Conservation (phyloP, 352 stramenopile species). For the Thraustochytrium striatum region DNA sequence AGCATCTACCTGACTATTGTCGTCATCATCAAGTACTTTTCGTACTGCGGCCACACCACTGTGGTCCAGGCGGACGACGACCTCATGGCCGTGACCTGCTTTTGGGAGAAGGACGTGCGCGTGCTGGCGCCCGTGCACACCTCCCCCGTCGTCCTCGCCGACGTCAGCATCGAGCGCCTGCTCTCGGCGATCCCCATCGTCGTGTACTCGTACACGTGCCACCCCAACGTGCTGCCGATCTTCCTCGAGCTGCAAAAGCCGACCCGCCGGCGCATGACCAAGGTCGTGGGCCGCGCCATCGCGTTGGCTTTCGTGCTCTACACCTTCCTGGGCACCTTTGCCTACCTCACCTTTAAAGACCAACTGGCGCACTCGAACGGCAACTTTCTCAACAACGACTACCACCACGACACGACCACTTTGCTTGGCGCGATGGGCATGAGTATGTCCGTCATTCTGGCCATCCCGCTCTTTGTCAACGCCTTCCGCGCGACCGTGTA, state of each 20-base stretch:
- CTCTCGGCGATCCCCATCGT: constrained; percentile 71
- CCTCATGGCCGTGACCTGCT: constrained; percentile 14
- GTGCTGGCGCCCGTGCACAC: constrained; percentile 6
- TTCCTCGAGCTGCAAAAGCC: constrained; percentile 77
- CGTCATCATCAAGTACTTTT: constrained; percentile 80
- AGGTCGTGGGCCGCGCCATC: constrained; percentile 75
- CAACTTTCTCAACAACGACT: constrained; percentile 81
- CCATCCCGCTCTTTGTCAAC: constrained; percentile 74
- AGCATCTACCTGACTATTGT: constrained; percentile 78
- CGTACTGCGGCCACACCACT: constrained; percentile 55
- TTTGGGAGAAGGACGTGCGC: constrained; percentile 45
- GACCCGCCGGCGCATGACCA: constrained; percentile 74
- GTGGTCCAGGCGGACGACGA: constrained; percentile 1
- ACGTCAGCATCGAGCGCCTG: constrained; percentile 64
- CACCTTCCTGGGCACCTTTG: constrained; percentile 69
- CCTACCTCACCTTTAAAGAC: constrained; percentile 72
- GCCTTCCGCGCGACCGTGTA: constrained; percentile 72
- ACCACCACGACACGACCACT: constrained; percentile 67
- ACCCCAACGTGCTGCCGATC: constrained; percentile 78
- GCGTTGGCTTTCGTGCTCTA: constrained; percentile 69
- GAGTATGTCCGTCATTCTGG: constrained; percentile 72
- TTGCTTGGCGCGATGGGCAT: constrained; percentile 69
- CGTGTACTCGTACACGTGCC: constrained; percentile 78
- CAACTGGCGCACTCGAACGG: constrained; percentile 61
- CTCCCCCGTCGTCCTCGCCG: constrained; percentile 67